Base-by-base conservation (phyloP, 225 moss, liverwort and hornwort species). In the Asterella californica region DNA sequence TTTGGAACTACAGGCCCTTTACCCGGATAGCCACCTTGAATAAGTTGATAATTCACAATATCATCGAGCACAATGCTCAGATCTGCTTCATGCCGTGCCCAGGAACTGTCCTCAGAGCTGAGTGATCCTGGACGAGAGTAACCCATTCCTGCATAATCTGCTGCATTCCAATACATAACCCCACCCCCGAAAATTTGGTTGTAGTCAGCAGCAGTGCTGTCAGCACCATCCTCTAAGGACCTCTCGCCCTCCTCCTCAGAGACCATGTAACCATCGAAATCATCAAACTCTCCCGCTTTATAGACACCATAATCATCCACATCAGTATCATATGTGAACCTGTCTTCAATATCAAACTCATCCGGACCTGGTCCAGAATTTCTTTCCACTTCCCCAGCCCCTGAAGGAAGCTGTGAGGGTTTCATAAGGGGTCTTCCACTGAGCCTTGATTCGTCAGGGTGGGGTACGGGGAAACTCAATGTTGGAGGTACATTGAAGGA, bases 91-190 rank as follows among this genome's bases (percentile, higher is more conserved):
- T 90, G 88, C 21, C 94, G 94, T 30, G 92, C 94, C 92, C 92
- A 95, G 54, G 94, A 95, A 84, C 94, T 95, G 82, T 95, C 94
- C 74, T 95, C 94, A 46, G 94, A 95, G 86, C 92, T 93, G 84
- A 91, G 86, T 69, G 94, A 95, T 84, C 94, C 94, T 80, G 94
- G 91, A 81, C 94, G 86, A 78, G 94, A 95, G 76, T 95, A 93
- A 50, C 94, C 94, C 83, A 92, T 90, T 37, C 94, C 94, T 70
- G 92, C 86, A 80, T 93, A 95, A 80, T 95, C 94, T 19, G 94
- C 91, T 46, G 94, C 90, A 87, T 95, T 95, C 94, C 94, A 95
- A 76, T 95, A 95, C 94, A 95, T 92, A 61, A 95, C 94, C 75
- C 94, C 94, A 21, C 92, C 92, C 77, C 94, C 94, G 80, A 95